Conservation (phyloP, 768 basidiomycete species). For the Cystofilobasidium ferigula region DNA sequence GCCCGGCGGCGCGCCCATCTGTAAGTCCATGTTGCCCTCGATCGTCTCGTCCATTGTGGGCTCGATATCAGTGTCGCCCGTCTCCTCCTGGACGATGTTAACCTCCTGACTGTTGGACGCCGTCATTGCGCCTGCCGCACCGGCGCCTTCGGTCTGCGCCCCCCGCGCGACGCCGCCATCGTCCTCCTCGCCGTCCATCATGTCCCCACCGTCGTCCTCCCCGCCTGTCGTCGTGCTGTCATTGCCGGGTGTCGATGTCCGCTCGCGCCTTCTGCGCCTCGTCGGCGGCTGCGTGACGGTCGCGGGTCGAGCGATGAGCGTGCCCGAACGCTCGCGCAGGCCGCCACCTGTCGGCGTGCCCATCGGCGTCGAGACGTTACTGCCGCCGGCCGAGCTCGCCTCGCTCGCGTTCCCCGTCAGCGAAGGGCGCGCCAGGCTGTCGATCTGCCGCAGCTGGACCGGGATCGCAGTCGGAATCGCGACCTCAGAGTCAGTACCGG, state of each 20-base stretch:
- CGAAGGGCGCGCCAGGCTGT: neutral
- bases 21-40: constrained; percentile 24
- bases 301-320: constrained; percentile 34
- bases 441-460: constrained; percentile 1
- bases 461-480: neutral
- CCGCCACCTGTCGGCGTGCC: constrained; percentile 32
- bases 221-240: constrained; percentile 28
- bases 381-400: constrained; percentile 28
- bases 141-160: neutral
- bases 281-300: constrained; percentile 26
- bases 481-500: constrained; percentile 5
- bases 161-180: neutral
- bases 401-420: constrained; percentile 27
- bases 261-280: constrained; percentile 27
- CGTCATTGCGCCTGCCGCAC: constrained; percentile 14
- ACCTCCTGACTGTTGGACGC: constrained; percentile 7
- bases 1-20: constrained; percentile 26
- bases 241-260: constrained; percentile 19
- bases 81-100: constrained; percentile 22
- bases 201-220: constrained; percentile 34
- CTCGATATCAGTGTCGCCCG: constrained; percentile 18
- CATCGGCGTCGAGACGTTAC: constrained; percentile 36
- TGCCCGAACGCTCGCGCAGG: constrained; percentile 31
- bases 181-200: constrained; percentile 32
- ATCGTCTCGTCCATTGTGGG: constrained; percentile 9